phyloP scores from a whole-genome alignment of 805 yeast genomes.

The Pichia paraexigua region DNA sequence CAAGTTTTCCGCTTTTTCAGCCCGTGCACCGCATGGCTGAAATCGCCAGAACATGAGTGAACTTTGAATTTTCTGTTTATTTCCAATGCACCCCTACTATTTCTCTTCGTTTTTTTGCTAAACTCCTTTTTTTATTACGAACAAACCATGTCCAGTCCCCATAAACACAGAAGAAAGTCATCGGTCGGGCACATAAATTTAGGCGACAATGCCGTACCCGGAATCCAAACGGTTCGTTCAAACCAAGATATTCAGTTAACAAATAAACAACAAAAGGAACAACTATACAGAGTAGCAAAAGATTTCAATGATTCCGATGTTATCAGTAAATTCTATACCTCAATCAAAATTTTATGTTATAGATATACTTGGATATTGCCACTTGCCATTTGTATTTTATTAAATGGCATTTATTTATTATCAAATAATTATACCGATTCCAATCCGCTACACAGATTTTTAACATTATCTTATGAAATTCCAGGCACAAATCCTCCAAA shows the following conservation, averaged over 20 bases:
- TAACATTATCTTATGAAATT: slow-evolving; percentile 56
- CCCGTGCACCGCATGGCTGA: neutral
- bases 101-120: neutral
- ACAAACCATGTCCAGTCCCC: neutral
- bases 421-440: slow-evolving; percentile 50
- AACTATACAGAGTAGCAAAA: slow-evolving; percentile 20
- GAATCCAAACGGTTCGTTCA: slow-evolving; percentile 59
- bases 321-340: slow-evolving; percentile 45
- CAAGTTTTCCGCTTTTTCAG: neutral
- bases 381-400: slow-evolving; percentile 35
- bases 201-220: slow-evolving; percentile 65
- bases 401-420: slow-evolving; percentile 39
- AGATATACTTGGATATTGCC: slow-evolving; percentile 72
- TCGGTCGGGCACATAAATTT: slow-evolving; percentile 68
- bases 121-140: neutral
- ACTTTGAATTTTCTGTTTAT: neutral
- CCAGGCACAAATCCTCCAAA: slow-evolving; percentile 45
- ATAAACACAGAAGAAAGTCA: slow-evolving; percentile 31
- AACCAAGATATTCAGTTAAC: slow-evolving; percentile 35
- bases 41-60: neutral
- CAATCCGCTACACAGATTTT: slow-evolving; percentile 57
- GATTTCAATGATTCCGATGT: slow-evolving; percentile 43
- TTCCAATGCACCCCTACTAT: too few species aligned
- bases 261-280: slow-evolving; percentile 27
- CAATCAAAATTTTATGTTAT: slow-evolving; percentile 49